Conservation (phyloP, 108 stramenopile species). For the Thalassiosira profunda region DNA sequence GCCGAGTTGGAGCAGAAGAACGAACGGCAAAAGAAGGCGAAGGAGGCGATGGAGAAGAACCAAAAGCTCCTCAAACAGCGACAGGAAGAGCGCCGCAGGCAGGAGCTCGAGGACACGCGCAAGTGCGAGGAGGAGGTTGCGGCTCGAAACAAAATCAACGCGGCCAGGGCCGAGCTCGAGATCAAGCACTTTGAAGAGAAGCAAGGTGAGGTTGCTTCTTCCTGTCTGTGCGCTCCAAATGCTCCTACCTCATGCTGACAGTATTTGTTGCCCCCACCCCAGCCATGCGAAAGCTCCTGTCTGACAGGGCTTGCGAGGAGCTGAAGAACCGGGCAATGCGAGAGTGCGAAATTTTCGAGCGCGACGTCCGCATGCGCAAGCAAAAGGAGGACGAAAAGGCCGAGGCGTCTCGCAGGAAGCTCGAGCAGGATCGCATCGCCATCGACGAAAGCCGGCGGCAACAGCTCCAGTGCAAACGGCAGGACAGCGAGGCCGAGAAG, state of each 20-base stretch:
- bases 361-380: slow-evolving; percentile 34
- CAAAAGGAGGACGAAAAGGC: slow-evolving; percentile 39
- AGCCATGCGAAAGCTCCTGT: slow-evolving; percentile 53
- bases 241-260: slow-evolving; percentile 2
- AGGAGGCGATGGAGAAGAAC: slow-evolving; percentile 42
- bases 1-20: slow-evolving; percentile 29
- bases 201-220: slow-evolving; percentile 3
- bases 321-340: slow-evolving; percentile 45
- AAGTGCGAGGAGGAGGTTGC: slow-evolving; percentile 55
- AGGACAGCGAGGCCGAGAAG: slow-evolving; percentile 29
- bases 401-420: slow-evolving; percentile 15
- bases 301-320: slow-evolving; percentile 63
- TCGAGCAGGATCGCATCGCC: slow-evolving; percentile 9
- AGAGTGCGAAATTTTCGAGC: slow-evolving; percentile 63
- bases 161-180: slow-evolving; percentile 57
- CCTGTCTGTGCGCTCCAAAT: neutral
- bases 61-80: slow-evolving; percentile 22
- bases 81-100: slow-evolving; percentile 32
- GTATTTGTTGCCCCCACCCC: neutral
- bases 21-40: slow-evolving; percentile 33
- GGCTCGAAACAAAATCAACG: slow-evolving; percentile 50
- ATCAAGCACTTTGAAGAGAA: slow-evolving; percentile 62
- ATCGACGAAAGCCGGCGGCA: slow-evolving; percentile 44
- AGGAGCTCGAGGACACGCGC: slow-evolving; percentile 41
- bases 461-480: slow-evolving; percentile 41